Evolutionary conservation across 2,329 filamentous ascomycete species (phyloP).

Genomic region (Sclerotinia subarctica): DNA sequence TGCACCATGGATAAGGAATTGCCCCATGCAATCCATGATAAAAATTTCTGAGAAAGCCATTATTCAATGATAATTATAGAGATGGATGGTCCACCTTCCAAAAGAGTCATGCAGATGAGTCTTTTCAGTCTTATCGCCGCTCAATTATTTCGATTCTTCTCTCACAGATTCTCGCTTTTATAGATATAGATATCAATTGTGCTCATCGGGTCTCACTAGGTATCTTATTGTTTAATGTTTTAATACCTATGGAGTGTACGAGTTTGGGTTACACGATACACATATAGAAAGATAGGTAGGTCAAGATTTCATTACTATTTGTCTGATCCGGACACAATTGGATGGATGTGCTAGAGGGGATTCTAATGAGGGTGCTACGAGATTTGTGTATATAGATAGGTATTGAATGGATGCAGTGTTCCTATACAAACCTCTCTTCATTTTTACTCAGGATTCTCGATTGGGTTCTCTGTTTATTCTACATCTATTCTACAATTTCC

Average conservation of each 20-base stretch:
- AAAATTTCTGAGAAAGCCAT: conserved; percentile 2
- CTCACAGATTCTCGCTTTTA: background rate
- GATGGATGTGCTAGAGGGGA: background rate
- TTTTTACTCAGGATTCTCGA: background rate
- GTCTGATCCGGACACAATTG: background rate
- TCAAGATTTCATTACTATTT: background rate
- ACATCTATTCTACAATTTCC: background rate
- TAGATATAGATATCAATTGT: background rate
- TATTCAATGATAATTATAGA: too few species aligned
- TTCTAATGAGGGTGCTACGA: conserved; percentile 5
- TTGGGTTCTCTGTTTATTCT: background rate
- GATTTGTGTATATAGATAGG: background rate
- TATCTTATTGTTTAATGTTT: background rate
- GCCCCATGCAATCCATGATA: background rate
- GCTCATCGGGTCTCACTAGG: background rate
- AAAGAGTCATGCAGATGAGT: background rate
- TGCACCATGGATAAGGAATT: too few species aligned
- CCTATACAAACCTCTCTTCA: background rate
- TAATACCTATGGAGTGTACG: conserved; percentile 8
- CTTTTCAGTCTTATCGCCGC: background rate
- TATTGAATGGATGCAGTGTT: background rate
- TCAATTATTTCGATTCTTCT: background rate
- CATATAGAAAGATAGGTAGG: background rate
- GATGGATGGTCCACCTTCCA: conserved; percentile 1
- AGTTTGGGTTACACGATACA: background rate